These are phyloP conservation scores for Volvox reticuliferus DNA, from an alignment of 139 green algal genomes.

Conservation along the genomic window DNA sequence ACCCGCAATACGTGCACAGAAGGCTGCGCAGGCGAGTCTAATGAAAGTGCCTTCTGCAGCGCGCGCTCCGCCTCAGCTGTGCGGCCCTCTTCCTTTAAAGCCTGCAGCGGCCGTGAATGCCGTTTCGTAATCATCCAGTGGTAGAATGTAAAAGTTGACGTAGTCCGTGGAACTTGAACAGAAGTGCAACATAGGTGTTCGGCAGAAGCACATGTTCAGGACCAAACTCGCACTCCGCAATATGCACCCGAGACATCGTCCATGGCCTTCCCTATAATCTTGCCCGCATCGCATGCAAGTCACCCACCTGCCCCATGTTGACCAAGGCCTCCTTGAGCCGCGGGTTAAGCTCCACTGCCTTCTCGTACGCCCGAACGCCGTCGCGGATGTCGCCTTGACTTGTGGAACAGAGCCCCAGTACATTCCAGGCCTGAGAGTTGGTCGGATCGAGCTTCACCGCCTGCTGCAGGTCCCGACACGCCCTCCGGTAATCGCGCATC, in stretches of 20 bases:
- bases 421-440: conserved; percentile 71
- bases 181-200: too few species aligned
- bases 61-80: conserved; percentile 76
- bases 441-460: conserved; percentile 62
- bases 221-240: too few species aligned
- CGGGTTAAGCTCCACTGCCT: conserved; percentile 69
- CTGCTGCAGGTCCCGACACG: conserved; percentile 59
- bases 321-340: conserved; percentile 79
- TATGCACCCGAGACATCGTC: too few species aligned
- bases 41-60: conserved; percentile 58
- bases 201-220: too few species aligned
- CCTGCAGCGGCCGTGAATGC: conserved; percentile 34
- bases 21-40: conserved; percentile 57
- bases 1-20: conserved; percentile 54
- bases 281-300: not conserved
- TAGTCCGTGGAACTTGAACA: too few species aligned
- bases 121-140: too few species aligned
- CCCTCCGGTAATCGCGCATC: conserved; percentile 75
- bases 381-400: conserved; percentile 81
- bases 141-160: too few species aligned
- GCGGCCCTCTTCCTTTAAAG: conserved; percentile 66
- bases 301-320: conserved; percentile 80
- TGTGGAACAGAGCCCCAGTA: conserved; percentile 76
- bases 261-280: too few species aligned
- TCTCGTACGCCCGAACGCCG: conserved; percentile 75